Evolutionary conservation across 768 basidiomycete species (phyloP), one percentile per base, ranked within the genome.

Genomic region (Auricularia sp.): DNA sequence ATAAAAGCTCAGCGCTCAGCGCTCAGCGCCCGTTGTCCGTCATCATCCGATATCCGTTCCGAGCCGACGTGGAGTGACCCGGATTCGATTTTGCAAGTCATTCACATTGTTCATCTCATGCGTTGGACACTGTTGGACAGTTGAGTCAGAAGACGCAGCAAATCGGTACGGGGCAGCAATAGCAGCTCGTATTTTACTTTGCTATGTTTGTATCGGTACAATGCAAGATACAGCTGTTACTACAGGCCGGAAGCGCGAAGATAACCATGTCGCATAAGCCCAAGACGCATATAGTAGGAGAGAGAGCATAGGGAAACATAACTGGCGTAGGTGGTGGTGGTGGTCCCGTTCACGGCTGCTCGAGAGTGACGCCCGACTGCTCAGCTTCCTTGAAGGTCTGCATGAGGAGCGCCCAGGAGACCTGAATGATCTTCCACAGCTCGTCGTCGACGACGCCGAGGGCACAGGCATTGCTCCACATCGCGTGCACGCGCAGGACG

Each of bases 381-480:
- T 21, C 47, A 0, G 47, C 47, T 16, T 61, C 8, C 33, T 82
- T 79, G 72, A 87, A 77, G 34, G 86, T 86, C 7, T 78, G 80
- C n/a, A 88, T 75, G 14, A 89, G 73, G 45, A 87, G 77, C 70
- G 84, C 81, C 87, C 89, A 92, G 54, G 85, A 81, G 51, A 82
- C 72, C 66, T 89, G 86, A 66, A 92, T 80, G 21, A 80, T 79
- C 29, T 80, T 78, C 89, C 89, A 92, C 54, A 92, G 75, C 24
- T 77, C 77, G 39, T 82, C 80, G 68, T 90, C 86, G 62, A 80
- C 82, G 1, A 91, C 73, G 3, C 89, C 89, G n/a, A 92, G 78
- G 24, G 82, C 82, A 66, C 84, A 85, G 2, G 81, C 82, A 70
- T 92, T 91, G 65, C 82, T 79, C 88, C 89, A 92, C 37, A 91